Conservation (phyloP, 805 yeast species). For the Starmerella stigmatis region DNA sequence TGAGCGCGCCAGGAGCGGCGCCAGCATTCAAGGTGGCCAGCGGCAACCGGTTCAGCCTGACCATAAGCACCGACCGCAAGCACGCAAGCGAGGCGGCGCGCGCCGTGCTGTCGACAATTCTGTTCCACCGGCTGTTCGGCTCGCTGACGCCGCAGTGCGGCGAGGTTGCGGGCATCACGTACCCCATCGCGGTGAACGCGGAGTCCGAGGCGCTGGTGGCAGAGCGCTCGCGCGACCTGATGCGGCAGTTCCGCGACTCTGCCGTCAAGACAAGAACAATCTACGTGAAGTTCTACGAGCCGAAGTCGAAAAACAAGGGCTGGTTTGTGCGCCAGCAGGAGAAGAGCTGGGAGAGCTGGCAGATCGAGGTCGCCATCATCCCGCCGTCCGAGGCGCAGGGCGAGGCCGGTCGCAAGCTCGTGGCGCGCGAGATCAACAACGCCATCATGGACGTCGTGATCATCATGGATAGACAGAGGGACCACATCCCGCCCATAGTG, state of each 20-base stretch:
- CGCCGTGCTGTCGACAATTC: slow-evolving; percentile 54
- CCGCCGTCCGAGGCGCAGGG: slow-evolving; percentile 23
- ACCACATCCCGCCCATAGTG: slow-evolving; percentile 65
- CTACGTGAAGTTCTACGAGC: slow-evolving; percentile 27
- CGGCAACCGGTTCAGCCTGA: neutral
- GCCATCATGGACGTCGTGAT: slow-evolving; percentile 39
- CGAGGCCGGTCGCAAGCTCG: neutral
- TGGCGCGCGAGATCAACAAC: neutral
- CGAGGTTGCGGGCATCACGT: slow-evolving; percentile 51
- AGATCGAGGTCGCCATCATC: slow-evolving; percentile 40
- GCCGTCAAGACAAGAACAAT: slow-evolving; percentile 13
- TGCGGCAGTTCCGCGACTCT: slow-evolving; percentile 14
- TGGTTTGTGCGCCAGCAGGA: slow-evolving; percentile 48
- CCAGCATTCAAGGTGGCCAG: too few species aligned
- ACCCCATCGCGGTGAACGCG: slow-evolving; percentile 25
- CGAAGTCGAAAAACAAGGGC: slow-evolving; percentile 37
- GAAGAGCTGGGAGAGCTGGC: slow-evolving; percentile 64
- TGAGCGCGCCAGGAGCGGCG: too few species aligned
- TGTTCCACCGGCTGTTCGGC: slow-evolving; percentile 62
- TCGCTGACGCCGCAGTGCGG: slow-evolving; percentile 44
- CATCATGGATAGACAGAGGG: slow-evolving; percentile 45
- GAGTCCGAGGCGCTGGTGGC: slow-evolving; percentile 19
- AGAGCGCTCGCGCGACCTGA: slow-evolving; percentile 18
- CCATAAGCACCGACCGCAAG: slow-evolving; percentile 36
- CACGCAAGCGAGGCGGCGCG: slow-evolving; percentile 45